Evolutionary conservation across 352 stramenopile genomes (phyloP).

Genomic region (Phytophthora multivora): DNA sequence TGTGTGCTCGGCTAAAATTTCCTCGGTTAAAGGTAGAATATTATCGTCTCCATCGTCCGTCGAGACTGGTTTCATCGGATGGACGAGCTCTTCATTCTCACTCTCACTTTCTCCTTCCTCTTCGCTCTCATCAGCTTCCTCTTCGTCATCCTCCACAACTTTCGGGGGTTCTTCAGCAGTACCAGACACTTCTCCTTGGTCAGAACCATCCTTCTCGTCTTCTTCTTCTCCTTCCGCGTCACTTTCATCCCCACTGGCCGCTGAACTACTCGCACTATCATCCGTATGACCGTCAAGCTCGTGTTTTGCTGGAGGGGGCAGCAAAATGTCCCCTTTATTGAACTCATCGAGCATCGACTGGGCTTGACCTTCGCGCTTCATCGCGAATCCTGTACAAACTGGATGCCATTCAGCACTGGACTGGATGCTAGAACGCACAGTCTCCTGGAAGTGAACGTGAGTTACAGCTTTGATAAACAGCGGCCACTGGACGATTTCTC

Average conservation of each 20-base stretch:
- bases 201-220: conserved; percentile 3
- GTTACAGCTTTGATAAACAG: conserved; percentile 60
- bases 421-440: conserved; percentile 19
- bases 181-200: background rate
- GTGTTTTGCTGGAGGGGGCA: conserved; percentile 56
- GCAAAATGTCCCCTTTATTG: conserved; percentile 51
- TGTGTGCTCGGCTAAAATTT: conserved; percentile 37
- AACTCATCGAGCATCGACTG: conserved; percentile 40
- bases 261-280: conserved; percentile 74
- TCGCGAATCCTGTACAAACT: conserved; percentile 52
- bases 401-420: conserved; percentile 48
- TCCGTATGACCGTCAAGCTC: conserved; percentile 84
- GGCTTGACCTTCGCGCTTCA: conserved; percentile 43
- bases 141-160: conserved; percentile 13
- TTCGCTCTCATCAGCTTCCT: conserved; percentile 28
- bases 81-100: conserved; percentile 12
- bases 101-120: conserved; percentile 31
- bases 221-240: conserved; percentile 27
- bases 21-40: conserved; percentile 22
- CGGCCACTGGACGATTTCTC: conserved; percentile 50
- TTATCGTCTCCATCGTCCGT: conserved; percentile 10
- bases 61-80: conserved; percentile 6
- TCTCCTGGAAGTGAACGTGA: conserved; percentile 53
- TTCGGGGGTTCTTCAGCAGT: conserved; percentile 16
- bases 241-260: conserved; percentile 54